A percentile compares a stretch with the other conserved stretches of the same genome.
Conservation (phyloP, 2,329 filamentous ascomycete genomes). For the Zasmidium angulare region DNA sequence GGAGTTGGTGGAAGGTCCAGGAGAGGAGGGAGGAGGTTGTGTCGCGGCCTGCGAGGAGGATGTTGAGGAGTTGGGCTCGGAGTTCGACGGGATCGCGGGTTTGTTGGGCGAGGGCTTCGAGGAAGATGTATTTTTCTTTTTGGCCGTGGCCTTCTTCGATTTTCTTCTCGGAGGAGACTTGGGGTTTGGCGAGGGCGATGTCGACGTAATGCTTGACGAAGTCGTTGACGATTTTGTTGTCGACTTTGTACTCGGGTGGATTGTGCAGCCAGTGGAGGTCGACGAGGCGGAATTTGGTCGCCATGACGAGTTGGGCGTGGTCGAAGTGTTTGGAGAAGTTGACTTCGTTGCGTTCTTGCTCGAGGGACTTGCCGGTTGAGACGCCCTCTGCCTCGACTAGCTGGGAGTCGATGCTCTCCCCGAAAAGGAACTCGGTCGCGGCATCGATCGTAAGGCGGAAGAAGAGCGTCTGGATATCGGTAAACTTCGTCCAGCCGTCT, state of each 20-base stretch:
- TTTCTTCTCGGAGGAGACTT: conserved; percentile 21
- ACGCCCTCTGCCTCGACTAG: conserved; percentile 33
- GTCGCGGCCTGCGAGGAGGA: conserved; percentile 70
- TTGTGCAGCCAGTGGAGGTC: conserved; percentile 39
- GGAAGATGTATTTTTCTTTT: conserved; percentile 45
- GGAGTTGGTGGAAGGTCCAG: conserved; percentile 56
- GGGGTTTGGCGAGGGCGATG: conserved; percentile 40
- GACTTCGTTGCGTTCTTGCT: conserved; percentile 29
- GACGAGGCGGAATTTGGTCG: conserved; percentile 39
- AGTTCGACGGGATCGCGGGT: conserved; percentile 46
- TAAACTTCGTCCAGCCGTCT: conserved; percentile 33
- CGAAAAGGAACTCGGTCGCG: conserved; percentile 48
- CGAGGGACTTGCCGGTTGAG: conserved; percentile 22
- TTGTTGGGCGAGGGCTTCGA: conserved; percentile 47
- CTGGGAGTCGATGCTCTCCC: conserved; percentile 42
- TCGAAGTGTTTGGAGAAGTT: conserved; percentile 47
- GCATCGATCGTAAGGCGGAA: conserved; percentile 52
- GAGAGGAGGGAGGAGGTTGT: conserved; percentile 56
- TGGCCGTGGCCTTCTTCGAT: conserved; percentile 27
- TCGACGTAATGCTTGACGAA: conserved; percentile 49
- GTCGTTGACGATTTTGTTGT: conserved; percentile 42
- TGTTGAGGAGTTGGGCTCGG: conserved; percentile 48
- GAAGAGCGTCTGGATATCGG: conserved; percentile 42
- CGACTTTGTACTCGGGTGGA: conserved; percentile 38
- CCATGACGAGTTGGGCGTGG: conserved; percentile 40